Base-by-base conservation (phyloP, 345 rosid genomes). In the Eucalyptus pauciflora region DNA sequence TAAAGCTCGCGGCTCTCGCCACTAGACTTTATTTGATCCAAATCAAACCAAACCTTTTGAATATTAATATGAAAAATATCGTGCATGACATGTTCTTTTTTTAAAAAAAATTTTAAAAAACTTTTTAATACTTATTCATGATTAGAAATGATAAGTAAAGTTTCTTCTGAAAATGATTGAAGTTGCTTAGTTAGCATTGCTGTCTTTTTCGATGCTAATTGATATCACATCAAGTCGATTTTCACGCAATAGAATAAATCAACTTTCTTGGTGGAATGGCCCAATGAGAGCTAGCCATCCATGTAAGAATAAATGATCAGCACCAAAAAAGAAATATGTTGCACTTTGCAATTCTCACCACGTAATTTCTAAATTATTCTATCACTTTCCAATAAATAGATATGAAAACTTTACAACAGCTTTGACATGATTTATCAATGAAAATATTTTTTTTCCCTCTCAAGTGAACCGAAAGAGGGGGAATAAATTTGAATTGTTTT, bases 391-490 rank as follows among this genome's bases (percentile, higher is more conserved):
- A 18, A 52, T 52, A 52, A 20, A 52, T 52, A 52, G 25, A 52
- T 16, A 17, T 16, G 12, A 31, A 69, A 69, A 17, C 4, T 33
- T 10, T 8, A 33, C 12, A 33, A n/a, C 9, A 64, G 41, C 3
- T 0, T 0, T n/a, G 20, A 64, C 8, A 17, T 2, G 0, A n/a
- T 7, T n/a, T 14, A 14, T 64, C 41, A 9, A 17, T 33, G 46
- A 33, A 71, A 37, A 33, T 5, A 5, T 24, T 22, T 24, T 56
- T 22, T 56, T 22, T 24, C 3, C 5, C 8, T 14, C 4, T n/a
- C 27, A 1, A 2, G 69, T 5, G 17, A 62, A 62, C 33, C 4
- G 31, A 62, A 12, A 29, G 69, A 62, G 31, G 62, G 69, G 69
- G 69, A 13, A 27, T 60, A 27, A 12, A 27, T 60, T 60, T 27